Evolutionary conservation across 2,329 filamentous ascomycete genomes (phyloP).

Genomic region (Teratosphaeria pseudoeucalypti): DNA sequence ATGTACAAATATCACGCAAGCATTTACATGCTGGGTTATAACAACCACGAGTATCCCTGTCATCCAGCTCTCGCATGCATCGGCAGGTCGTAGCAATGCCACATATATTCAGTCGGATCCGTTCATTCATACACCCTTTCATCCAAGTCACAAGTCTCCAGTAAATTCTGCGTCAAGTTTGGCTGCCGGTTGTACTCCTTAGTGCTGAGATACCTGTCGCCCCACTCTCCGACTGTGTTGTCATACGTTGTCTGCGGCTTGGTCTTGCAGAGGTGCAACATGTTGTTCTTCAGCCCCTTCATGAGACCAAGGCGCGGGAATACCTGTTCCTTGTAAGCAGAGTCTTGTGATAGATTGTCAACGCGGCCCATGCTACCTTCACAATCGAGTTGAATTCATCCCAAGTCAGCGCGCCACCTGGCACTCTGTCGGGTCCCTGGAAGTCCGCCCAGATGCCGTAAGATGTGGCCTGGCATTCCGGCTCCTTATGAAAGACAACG

Average conservation of each 20-base stretch:
- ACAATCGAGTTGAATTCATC: conserved; percentile 12
- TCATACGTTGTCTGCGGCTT: conserved; percentile 33
- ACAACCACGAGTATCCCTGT: neutral
- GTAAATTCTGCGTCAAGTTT: conserved; percentile 16
- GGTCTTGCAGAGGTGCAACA: conserved; percentile 30
- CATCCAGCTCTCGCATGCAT: neutral
- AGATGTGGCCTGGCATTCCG: conserved; percentile 27
- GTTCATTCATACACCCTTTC: conserved; percentile 1
- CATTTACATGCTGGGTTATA: too few species aligned
- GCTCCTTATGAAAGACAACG: conserved; percentile 35
- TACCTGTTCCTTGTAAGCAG: conserved; percentile 2
- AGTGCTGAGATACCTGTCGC: conserved; percentile 24
- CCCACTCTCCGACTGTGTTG: conserved; percentile 27
- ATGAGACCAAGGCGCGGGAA: conserved; percentile 29
- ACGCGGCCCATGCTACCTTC: conserved; percentile 3
- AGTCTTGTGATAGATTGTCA: neutral
- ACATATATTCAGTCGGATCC: neutral
- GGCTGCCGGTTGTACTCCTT: conserved; percentile 27
- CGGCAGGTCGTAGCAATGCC: neutral
- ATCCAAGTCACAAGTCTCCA: conserved; percentile 13
- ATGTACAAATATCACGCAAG: too few species aligned
- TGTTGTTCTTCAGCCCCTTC: conserved; percentile 27
- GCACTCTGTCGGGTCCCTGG: conserved; percentile 11
- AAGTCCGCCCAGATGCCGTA: conserved; percentile 15
- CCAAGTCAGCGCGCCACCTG: conserved; percentile 11